These are phyloP conservation scores for Karstenula rhodostoma DNA, from an alignment of 2,329 filamentous ascomycete species.

Conservation along the genomic window DNA sequence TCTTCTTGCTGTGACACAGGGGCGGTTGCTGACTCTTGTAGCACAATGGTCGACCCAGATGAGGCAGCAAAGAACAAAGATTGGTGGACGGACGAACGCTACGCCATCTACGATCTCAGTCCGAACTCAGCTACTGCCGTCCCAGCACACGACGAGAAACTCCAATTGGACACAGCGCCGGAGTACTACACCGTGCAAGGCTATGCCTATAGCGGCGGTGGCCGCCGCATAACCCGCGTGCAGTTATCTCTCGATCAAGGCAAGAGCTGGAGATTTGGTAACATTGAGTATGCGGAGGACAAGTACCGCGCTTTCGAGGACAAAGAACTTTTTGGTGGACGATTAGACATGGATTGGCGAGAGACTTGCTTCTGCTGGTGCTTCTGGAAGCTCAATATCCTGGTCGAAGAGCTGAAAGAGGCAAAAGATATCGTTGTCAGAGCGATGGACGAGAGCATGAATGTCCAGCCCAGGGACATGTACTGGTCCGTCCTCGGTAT, in stretches of 20 bases:
- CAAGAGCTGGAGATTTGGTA: constrained; percentile 78
- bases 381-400: constrained; percentile 81
- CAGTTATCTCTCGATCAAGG: constrained; percentile 87
- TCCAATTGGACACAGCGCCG: constrained; percentile 60
- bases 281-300: constrained; percentile 85
- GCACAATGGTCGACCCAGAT: constrained; percentile 83
- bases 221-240: constrained; percentile 81
- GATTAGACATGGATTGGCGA: constrained; percentile 80
- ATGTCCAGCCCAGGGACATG: constrained; percentile 88
- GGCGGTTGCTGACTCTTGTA: constrained; percentile 28
- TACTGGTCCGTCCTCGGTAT: constrained; percentile 95
- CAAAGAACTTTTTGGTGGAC: constrained; percentile 76
- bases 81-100: constrained; percentile 88
- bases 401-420: constrained; percentile 66
- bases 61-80: constrained; percentile 75
- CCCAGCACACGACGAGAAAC: constrained; percentile 77
- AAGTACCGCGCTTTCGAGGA: constrained; percentile 73
- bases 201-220: constrained; percentile 89
- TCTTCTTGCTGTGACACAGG: constrained; percentile 11
- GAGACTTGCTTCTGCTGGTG: constrained; percentile 91
- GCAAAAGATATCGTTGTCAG: constrained; percentile 80
- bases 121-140: constrained; percentile 84
- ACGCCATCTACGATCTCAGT: constrained; percentile 91
- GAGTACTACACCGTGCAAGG: constrained; percentile 73
- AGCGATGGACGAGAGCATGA: constrained; percentile 90